Conservation (phyloP, 805 yeast species). For the Kodamaea laetipori region DNA sequence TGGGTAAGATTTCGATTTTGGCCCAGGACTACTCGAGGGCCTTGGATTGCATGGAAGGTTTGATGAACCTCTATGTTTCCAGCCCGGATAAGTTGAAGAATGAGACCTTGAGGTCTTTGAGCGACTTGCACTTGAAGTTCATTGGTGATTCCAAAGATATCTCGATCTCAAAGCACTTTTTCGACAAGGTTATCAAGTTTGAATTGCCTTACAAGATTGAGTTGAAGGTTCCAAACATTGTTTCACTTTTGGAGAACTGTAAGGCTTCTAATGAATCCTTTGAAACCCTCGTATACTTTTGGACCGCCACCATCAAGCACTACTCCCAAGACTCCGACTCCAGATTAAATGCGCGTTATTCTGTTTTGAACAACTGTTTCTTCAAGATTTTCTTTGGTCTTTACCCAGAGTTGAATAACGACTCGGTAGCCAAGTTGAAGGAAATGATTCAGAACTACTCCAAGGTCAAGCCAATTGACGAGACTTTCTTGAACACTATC, state of each 20-base stretch:
- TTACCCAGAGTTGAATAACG: slow-evolving; percentile 51
- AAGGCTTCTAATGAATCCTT: slow-evolving; percentile 59
- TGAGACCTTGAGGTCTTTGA: slow-evolving; percentile 41
- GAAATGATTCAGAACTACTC: slow-evolving; percentile 58
- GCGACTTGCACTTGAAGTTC: slow-evolving; percentile 75
- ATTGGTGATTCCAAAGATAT: slow-evolving; percentile 78
- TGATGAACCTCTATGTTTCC: slow-evolving; percentile 51
- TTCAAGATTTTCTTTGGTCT: slow-evolving; percentile 66
- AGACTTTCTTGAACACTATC: slow-evolving; percentile 78
- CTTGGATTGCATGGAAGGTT: slow-evolving; percentile 58
- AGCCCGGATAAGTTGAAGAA: slow-evolving; percentile 6
- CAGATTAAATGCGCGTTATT: slow-evolving; percentile 67
- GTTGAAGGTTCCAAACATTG: slow-evolving; percentile 73
- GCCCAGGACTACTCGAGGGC: slow-evolving; percentile 69
- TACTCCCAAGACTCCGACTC: slow-evolving; percentile 47
- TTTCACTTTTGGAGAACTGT: slow-evolving; percentile 61
- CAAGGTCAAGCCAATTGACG: slow-evolving; percentile 63
- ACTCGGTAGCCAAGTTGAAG: slow-evolving; percentile 60
- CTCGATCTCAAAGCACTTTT: slow-evolving; percentile 69
- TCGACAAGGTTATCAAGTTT: slow-evolving; percentile 66
- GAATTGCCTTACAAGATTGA: slow-evolving; percentile 73
- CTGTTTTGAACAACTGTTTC: slow-evolving; percentile 69
- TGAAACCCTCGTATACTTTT: slow-evolving; percentile 58
- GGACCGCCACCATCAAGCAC: slow-evolving; percentile 61
- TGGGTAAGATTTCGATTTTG: slow-evolving; percentile 70